Conservation (phyloP, 495 filamentous ascomycete species). For the Hyaloscypha bicolor region DNA sequence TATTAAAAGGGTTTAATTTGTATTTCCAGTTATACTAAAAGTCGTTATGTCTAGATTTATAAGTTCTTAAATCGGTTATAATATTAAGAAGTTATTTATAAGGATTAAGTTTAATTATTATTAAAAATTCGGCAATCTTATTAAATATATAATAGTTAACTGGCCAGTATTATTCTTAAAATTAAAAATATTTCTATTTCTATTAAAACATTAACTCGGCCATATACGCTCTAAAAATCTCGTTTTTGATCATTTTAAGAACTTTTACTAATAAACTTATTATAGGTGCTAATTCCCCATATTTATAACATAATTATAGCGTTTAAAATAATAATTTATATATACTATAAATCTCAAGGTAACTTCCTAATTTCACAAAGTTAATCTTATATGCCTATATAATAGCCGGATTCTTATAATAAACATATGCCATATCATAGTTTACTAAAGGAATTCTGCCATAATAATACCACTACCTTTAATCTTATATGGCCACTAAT, state of each 20-base stretch:
- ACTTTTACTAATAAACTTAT: constrained; percentile 15
- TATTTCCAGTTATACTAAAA: constrained; percentile 21
- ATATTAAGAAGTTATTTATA: constrained; percentile 5
- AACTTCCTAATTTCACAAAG: constrained; percentile 25
- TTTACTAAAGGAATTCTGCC: too few relatives aligned
- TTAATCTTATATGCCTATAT: constrained; percentile 22
- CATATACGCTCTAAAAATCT: constrained; percentile 22
- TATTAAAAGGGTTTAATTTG: constrained; percentile 16
- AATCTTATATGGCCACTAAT: too few relatives aligned
- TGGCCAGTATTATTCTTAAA: constrained; percentile 8
- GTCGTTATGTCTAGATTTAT: constrained; percentile 23
- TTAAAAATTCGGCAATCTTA: constrained; percentile 17
- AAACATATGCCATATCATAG: too few relatives aligned
- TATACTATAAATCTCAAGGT: constrained; percentile 21
- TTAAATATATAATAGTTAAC: constrained; percentile 15
- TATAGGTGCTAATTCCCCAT: constrained; percentile 20
- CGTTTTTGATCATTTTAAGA: constrained; percentile 20
- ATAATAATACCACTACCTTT: too few relatives aligned
- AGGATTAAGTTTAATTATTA: constrained; percentile 17
- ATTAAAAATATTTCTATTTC: constrained; percentile 23
- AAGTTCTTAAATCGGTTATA: constrained; percentile 9
- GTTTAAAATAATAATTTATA: constrained; percentile 21
- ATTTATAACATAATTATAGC: constrained; percentile 13
- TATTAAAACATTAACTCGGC: constrained; percentile 19
- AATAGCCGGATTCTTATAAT: constrained; percentile 19